Evolutionary conservation across 495 filamentous ascomycete genomes (phyloP).

Genomic region (Amorphotheca resinae): DNA sequence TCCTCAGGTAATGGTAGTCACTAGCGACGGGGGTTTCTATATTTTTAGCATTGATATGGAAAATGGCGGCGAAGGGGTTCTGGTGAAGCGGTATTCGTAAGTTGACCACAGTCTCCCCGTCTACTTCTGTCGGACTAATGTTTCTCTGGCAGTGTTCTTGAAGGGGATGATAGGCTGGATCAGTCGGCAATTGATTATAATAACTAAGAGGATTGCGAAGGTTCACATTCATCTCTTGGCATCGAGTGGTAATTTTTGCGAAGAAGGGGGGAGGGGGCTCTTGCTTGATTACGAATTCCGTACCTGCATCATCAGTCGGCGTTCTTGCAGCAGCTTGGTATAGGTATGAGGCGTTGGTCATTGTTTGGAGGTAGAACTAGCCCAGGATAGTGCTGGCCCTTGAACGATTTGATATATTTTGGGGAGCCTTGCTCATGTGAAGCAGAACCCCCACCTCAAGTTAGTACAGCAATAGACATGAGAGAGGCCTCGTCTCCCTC

Average conservation of each 20-base stretch:
- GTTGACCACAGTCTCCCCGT: constrained; percentile 21
- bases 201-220: constrained; percentile 6
- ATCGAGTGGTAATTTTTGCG: background rate
- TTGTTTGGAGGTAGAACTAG: no score
- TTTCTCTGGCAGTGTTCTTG: constrained; percentile 33
- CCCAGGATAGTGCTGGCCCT: no score
- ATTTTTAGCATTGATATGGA: constrained; percentile 93
- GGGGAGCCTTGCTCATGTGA: no score
- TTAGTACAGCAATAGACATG: no score
- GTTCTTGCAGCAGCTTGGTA: no score
- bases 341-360: no score
- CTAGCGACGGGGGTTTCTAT: constrained; percentile 87
- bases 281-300: no score
- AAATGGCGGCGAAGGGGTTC: constrained; percentile 82
- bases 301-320: no score
- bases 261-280: background rate
- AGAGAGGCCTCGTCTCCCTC: no score
- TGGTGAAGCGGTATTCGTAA: constrained; percentile 83
- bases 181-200: constrained; percentile 21
- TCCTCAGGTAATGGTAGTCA: constrained; percentile 96
- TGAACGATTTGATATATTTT: no score
- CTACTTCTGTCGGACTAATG: constrained; percentile 1
- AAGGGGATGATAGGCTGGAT: constrained; percentile 38
- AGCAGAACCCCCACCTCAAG: no score
- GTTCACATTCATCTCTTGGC: background rate